phyloP scores from a whole-genome alignment of 1,284 basidiomycete species.

The Phellinidium pouzarii region DNA sequence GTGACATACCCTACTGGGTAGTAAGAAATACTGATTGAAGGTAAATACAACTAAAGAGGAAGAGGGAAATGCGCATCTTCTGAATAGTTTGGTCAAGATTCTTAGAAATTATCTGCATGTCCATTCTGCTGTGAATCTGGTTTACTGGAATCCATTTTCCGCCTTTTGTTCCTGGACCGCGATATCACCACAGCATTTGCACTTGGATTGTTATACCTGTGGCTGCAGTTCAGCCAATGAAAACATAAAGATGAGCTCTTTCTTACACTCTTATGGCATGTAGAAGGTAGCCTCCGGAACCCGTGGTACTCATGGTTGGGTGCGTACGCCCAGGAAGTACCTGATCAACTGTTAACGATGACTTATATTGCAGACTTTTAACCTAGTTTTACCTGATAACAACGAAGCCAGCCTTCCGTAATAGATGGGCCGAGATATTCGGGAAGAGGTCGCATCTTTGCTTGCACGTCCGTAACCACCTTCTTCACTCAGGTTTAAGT shows the following conservation, averaged over 20 bases:
- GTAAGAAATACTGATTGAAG: too few relatives aligned
- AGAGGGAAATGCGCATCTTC: too few relatives aligned
- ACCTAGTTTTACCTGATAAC: constrained; percentile 62
- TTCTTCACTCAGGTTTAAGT: constrained; percentile 29
- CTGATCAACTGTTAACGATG: constrained; percentile 24
- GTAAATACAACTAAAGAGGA: too few relatives aligned
- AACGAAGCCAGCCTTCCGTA: constrained; percentile 84
- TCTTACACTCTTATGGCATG: constrained; percentile 81
- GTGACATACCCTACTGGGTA: too few relatives aligned
- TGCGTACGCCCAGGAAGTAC: constrained; percentile 94
- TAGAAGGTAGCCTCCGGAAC: constrained; percentile 85
- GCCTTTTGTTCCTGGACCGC: constrained; percentile 31
- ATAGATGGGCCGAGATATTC: constrained; percentile 76
- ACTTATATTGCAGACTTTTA: not conserved
- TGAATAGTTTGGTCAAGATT: too few relatives aligned
- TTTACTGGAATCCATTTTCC: constrained; percentile 18
- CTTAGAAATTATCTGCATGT: too few relatives aligned
- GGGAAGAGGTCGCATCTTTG: constrained; percentile 58
- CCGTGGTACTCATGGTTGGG: constrained; percentile 89
- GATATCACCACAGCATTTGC: constrained; percentile 43
- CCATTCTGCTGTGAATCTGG: not conserved
- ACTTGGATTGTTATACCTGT: constrained; percentile 61
- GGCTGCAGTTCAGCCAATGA: constrained; percentile 2
- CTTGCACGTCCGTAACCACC: constrained; percentile 72
- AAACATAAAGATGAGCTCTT: not conserved